Percentiles rank a stretch among this genome's conserved stretches.
phyloP scores from a whole-genome alignment of 1,284 basidiomycete genomes.

The Cryptococcus neoformans region DNA sequence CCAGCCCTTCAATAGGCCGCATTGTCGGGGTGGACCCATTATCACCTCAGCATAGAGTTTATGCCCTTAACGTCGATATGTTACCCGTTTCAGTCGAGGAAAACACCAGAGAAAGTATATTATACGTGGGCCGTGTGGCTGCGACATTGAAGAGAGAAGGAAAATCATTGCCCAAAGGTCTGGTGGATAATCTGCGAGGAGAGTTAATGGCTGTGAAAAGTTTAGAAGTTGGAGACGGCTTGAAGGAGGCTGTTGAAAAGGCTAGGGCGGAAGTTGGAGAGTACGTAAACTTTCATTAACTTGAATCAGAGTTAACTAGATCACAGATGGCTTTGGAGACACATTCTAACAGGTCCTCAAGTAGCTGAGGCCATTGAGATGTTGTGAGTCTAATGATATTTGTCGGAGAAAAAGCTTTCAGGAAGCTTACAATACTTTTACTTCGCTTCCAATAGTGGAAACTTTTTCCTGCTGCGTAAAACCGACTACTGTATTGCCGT shows the following conservation, averaged over 20 bases:
- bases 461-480: conserved; percentile 82
- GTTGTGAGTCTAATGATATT: conserved; percentile 54
- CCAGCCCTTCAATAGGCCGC: conserved; percentile 59
- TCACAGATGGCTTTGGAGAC: conserved; percentile 79
- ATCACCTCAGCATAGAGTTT: conserved; percentile 34
- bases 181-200: conserved; percentile 62
- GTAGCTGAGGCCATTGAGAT: conserved; percentile 72
- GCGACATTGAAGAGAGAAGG: conserved; percentile 76
- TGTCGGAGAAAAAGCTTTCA: too few relatives aligned
- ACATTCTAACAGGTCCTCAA: conserved; percentile 76
- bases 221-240: conserved; percentile 69
- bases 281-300: conserved; percentile 12
- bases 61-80: conserved; percentile 57
- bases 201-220: conserved; percentile 60
- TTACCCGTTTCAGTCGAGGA: conserved; percentile 69
- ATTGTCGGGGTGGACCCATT: conserved; percentile 53
- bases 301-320: conserved; percentile 50
- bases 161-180: conserved; percentile 64
- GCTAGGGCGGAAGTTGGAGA: conserved; percentile 40
- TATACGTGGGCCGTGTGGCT: conserved; percentile 81
- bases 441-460: conserved; percentile 54
- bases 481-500: conserved; percentile 78
- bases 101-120: conserved; percentile 71
- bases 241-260: conserved; percentile 62
- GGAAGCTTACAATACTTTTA: too few relatives aligned